phyloP scores from a whole-genome alignment of 768 basidiomycete species.

The Mycena haematopus region DNA sequence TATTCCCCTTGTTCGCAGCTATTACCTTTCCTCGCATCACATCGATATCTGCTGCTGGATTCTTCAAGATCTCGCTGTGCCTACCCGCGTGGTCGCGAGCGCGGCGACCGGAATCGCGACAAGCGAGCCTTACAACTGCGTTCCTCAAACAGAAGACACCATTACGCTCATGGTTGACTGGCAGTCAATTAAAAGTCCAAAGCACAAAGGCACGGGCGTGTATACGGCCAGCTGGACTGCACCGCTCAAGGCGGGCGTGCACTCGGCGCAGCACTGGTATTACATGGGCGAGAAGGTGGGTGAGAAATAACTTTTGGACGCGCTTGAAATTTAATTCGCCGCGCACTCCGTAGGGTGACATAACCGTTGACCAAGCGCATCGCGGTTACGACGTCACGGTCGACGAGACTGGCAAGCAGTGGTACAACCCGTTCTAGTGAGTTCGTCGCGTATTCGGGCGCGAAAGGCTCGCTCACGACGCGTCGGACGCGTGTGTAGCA shows the following conservation, averaged over 20 bases:
- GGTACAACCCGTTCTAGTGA: constrained; percentile 92
- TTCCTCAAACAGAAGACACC: constrained; percentile 88
- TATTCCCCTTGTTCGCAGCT: constrained; percentile 50
- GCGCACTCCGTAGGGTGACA: constrained; percentile 70
- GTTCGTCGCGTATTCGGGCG: constrained; percentile 39
- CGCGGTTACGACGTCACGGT: constrained; percentile 91
- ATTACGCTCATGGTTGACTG: constrained; percentile 95
- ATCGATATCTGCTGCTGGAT: constrained; percentile 91
- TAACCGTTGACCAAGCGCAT: constrained; percentile 91
- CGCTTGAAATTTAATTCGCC: constrained; percentile 18
- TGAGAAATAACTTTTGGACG: constrained; percentile 6
- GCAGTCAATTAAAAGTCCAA: constrained; percentile 78
- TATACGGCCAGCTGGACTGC: constrained; percentile 97
- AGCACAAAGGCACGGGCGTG: constrained; percentile 84
- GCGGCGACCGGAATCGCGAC: constrained; percentile 93
- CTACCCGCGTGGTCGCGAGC: constrained; percentile 88
- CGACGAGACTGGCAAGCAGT: constrained; percentile 84
- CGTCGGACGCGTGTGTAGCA: constrained; percentile 51
- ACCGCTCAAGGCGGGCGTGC: constrained; percentile 87
- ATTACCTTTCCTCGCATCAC: constrained; percentile 95
- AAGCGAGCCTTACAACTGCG: constrained; percentile 86
- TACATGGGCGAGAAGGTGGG: constrained; percentile 91
- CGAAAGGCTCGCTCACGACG: constrained; percentile 16
- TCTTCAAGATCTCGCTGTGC: constrained; percentile 74
- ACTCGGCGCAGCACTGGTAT: constrained; percentile 92